Evolutionary conservation across 108 stramenopile species (phyloP), one percentile per base, ranked within the genome.

Genomic region (Poteriospumella lacustris): DNA sequence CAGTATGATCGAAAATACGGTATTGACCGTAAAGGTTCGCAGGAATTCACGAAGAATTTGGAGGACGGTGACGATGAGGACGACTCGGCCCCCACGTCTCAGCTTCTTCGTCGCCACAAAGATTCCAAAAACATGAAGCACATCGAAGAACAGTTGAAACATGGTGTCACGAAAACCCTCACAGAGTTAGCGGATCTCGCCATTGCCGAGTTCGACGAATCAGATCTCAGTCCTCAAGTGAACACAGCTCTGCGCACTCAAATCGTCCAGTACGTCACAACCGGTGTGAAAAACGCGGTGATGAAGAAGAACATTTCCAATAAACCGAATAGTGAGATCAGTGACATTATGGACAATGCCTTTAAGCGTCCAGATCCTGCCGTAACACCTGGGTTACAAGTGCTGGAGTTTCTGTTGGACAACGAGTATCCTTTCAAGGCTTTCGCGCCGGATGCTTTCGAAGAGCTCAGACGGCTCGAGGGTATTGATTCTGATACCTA

Each of bases 191-290:
- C 70, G 41, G 70, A 73, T 73, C 36, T 64, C 33, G 47, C 43
- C 36, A 73, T 73, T 34, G 33, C 70, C 28, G 70, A 73, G 5
- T 73, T 73, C 40, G 70, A 73, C 41, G 70, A 73, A 24, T 9
- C 70, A 42, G 70, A 73, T 73, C 41, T 73, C n/a, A 42, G 40
- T 39, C 70, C 70, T 5, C 70, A 73, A 24, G 70, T 73, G 5
- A 73, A 73, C 47, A 44, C 36, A 26, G 70, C 70, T 33, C 31
- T 73, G 31, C 36, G 70, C 9, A 24, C 26, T 24, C 70, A 73
- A 56, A 38, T 73, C 24, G 70, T 73, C 9, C 43, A 73, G 70
- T 73, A 73, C 42, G 70, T 73, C 3, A 73, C 70, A 3, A 42
- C 31, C 9, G 70, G 70, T 44, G 70, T 73, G 24, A 73, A 34